Evolutionary conservation across 441 rosid genomes (phyloP).

Genomic region (Raphanus hybrid): DNA sequence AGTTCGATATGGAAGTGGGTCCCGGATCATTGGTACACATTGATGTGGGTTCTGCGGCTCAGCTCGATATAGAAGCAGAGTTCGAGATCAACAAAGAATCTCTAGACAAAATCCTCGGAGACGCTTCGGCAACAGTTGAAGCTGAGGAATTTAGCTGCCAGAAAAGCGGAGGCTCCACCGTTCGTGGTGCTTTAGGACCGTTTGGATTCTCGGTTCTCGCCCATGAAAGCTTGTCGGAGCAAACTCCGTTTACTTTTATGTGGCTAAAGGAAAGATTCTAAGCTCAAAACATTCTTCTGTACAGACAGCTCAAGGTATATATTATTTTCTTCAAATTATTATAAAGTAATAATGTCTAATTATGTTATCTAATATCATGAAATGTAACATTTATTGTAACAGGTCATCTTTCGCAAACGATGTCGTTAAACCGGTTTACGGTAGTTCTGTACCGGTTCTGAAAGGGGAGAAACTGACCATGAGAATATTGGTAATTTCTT

Average conservation of each 20-base stretch:
- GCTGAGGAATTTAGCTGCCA: conserved; percentile 60
- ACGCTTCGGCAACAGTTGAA: conserved; percentile 29
- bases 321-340: background rate
- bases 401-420: conserved; percentile 82
- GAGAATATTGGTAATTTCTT: conserved; percentile 64
- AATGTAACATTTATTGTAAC: conserved; percentile 17
- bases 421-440: conserved; percentile 67
- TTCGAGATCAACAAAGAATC: conserved; percentile 63
- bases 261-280: conserved; percentile 60
- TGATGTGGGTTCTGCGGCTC: conserved; percentile 68
- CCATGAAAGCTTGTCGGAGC: conserved; percentile 60
- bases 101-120: conserved; percentile 39
- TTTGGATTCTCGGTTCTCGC: conserved; percentile 86
- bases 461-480: conserved; percentile 70
- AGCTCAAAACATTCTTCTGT: conserved; percentile 69
- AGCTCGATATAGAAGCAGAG: conserved; percentile 78
- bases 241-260: conserved; percentile 79
- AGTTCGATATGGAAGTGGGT: conserved; percentile 51
- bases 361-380: background rate
- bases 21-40: conserved; percentile 70
- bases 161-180: conserved; percentile 56
- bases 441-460: conserved; percentile 71
- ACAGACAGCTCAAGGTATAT: conserved; percentile 69
- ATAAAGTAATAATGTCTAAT: background rate
- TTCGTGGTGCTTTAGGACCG: conserved; percentile 79